These are phyloP conservation scores for Drosera capensis DNA, from an alignment of 148 eudicot species.

Conservation along the genomic window DNA sequence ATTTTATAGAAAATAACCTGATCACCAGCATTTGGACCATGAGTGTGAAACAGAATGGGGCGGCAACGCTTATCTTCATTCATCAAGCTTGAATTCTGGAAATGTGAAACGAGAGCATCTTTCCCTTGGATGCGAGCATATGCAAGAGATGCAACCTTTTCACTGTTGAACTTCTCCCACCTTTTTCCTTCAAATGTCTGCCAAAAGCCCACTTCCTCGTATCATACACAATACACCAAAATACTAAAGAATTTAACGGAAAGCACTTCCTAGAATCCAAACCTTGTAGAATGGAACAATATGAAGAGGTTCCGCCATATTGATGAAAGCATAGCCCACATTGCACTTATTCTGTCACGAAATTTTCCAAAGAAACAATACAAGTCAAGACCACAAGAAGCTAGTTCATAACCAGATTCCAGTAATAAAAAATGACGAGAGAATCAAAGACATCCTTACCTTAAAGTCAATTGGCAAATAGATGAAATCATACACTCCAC, in stretches of 20 bases:
- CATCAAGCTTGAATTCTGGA: constrained; percentile 81
- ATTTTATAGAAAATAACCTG: constrained; percentile 21
- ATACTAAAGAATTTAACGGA: neutral
- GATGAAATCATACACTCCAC: constrained; percentile 60
- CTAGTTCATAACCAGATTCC: neutral
- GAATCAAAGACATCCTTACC: constrained; percentile 14
- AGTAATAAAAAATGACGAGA: neutral
- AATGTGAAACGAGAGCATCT: constrained; percentile 64
- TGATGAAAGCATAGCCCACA: constrained; percentile 78
- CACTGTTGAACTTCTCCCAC: constrained; percentile 83
- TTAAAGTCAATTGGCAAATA: constrained; percentile 74
- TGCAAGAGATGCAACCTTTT: constrained; percentile 63
- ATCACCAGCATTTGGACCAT: constrained; percentile 70
- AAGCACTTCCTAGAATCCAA: constrained; percentile 7
- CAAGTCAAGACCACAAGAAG: neutral
- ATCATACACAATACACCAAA: constrained; percentile 1
- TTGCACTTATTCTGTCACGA: constrained; percentile 70
- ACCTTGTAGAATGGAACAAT: constrained; percentile 58
- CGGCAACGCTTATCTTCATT: constrained; percentile 82
- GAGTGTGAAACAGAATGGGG: constrained; percentile 59
- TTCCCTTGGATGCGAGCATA: constrained; percentile 83
- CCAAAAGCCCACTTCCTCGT: constrained; percentile 6
- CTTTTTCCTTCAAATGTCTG: constrained; percentile 63
- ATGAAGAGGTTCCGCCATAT: constrained; percentile 53
- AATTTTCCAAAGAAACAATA: neutral